Base-by-base conservation (phyloP, 208 protist species). In the Leptomonas pyrrhocoris region DNA sequence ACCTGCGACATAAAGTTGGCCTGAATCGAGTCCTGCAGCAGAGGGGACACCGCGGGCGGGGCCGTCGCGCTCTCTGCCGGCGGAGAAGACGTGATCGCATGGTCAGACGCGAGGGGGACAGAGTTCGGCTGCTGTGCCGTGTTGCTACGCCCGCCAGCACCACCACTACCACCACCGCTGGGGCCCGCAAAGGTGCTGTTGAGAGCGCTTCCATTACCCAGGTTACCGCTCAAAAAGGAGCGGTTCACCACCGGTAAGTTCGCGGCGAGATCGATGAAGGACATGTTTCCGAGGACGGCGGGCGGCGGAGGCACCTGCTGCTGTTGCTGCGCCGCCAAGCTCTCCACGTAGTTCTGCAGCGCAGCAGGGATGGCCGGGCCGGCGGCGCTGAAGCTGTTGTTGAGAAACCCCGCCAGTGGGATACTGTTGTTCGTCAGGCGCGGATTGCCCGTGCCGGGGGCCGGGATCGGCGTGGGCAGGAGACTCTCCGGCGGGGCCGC, bases 261-360 rank as follows among this genome's bases (percentile, higher is more conserved):
- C 45, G 31, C 28, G 27, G 55, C 36, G 11, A 69, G 0, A 36
- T 55, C 38, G 25, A 76, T 69, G 45, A 63, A 76, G 30, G 71
- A 76, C 55, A 49, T 28, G 46, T 76, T 76, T 31, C 71, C 71
- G 1, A 76, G 54, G 40, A 76, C 27, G 23, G 71, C 71, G 15
- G 71, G 71, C 50, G 71, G 71, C n/a, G 48, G 60, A 9, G 71
- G 71, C n/a, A 66, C 55, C 48, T 69, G 71, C 56, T 76, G 71
- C 27, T 53, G 71, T 38, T 76, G 72, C 49, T 71, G 58, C 56
- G 34, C 72, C 48, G 62, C 72, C 23, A 71, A 36, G 0, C 57
- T 49, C 58, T 77, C 72, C 49, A 67, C 72, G 42, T 77, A 77
- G 16, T 27, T 28, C 23, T 57, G 56, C 64, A 77, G 43, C 31